These are phyloP conservation scores for Herpetomonas samuelpessoai DNA, from an alignment of 208 protist genomes.

Conservation along the genomic window DNA sequence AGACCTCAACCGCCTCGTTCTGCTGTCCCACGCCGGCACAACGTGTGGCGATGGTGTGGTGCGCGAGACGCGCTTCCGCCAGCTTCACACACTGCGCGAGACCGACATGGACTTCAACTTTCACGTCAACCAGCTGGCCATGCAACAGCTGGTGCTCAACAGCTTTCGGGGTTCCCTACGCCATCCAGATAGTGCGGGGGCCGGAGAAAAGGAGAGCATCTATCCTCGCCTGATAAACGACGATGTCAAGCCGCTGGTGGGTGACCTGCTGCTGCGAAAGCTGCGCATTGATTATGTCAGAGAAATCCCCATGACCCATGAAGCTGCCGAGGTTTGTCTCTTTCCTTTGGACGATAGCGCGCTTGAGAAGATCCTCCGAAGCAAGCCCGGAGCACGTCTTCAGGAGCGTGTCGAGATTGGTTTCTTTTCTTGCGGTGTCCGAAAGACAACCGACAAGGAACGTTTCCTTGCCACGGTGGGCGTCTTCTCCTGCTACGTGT, in stretches of 20 bases:
- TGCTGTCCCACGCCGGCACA: background rate
- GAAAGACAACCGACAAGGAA: slow-evolving; percentile 1
- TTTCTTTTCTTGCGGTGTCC: slow-evolving; percentile 40
- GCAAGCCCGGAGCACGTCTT: background rate
- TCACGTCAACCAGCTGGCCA: slow-evolving; percentile 70
- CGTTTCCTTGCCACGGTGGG: slow-evolving; percentile 41
- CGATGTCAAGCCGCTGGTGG: slow-evolving; percentile 20
- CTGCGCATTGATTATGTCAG: slow-evolving; percentile 73
- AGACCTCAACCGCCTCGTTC: background rate
- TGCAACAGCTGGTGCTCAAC: slow-evolving; percentile 49
- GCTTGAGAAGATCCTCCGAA: background rate
- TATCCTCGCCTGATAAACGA: slow-evolving; percentile 29
- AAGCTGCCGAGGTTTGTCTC: slow-evolving; percentile 26
- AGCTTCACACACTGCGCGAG: slow-evolving; percentile 40
- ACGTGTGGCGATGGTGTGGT: background rate
- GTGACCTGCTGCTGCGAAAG: slow-evolving; percentile 46
- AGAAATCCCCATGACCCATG: slow-evolving; percentile 46
- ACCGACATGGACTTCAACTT: slow-evolving; percentile 77
- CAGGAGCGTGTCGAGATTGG: slow-evolving; percentile 26
- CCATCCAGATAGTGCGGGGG: slow-evolving; percentile 10
- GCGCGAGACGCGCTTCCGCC: slow-evolving; percentile 5
- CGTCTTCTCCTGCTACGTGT: slow-evolving; percentile 15
- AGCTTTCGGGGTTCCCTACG: slow-evolving; percentile 39
- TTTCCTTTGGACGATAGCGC: slow-evolving; percentile 13
- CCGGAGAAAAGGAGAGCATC: slow-evolving; percentile 4